Conservation (phyloP, 1,284 basidiomycete genomes). For the Malassezia cuniculi region DNA sequence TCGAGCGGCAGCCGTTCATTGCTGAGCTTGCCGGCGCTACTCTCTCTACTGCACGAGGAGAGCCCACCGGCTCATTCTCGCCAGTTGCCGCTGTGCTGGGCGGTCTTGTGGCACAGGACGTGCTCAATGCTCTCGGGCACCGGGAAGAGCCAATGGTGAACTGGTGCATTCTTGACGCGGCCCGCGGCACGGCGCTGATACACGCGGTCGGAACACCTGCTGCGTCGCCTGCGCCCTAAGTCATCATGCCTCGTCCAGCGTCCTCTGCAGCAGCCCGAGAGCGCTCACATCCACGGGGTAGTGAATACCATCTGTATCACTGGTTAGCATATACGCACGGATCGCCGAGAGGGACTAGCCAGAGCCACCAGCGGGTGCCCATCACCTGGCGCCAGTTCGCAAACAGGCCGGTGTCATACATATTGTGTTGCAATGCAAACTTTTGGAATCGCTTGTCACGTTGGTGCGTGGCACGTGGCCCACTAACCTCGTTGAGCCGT, state of each 20-base stretch:
- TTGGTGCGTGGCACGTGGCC: no score
- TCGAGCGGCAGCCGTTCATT: constrained; percentile 4
- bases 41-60: constrained; percentile 49
- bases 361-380: constrained; percentile 22
- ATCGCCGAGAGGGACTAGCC: constrained; percentile 30
- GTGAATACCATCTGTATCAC: constrained; percentile 1
- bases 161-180: constrained; percentile 74
- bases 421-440: constrained; percentile 17
- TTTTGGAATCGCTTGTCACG: no score
- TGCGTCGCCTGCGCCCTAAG: background rate
- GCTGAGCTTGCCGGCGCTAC: constrained; percentile 9
- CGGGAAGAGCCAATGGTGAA: constrained; percentile 85
- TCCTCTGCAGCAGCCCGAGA: constrained; percentile 1
- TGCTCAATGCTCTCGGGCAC: constrained; percentile 75
- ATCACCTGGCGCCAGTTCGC: constrained; percentile 30
- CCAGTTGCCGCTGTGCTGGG: constrained; percentile 72
- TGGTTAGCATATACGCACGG: constrained; percentile 14
- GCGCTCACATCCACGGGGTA: constrained; percentile 4
- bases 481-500: no score
- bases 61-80: constrained; percentile 65
- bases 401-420: constrained; percentile 29
- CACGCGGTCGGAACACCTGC: constrained; percentile 7
- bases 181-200: constrained; percentile 4
- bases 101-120: constrained; percentile 84
- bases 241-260: background rate